Percentiles rank a stretch among this genome's conserved stretches.
These are phyloP conservation scores for Starmerella sirachaensis DNA, from an alignment of 805 yeast genomes.

Conservation along the genomic window DNA sequence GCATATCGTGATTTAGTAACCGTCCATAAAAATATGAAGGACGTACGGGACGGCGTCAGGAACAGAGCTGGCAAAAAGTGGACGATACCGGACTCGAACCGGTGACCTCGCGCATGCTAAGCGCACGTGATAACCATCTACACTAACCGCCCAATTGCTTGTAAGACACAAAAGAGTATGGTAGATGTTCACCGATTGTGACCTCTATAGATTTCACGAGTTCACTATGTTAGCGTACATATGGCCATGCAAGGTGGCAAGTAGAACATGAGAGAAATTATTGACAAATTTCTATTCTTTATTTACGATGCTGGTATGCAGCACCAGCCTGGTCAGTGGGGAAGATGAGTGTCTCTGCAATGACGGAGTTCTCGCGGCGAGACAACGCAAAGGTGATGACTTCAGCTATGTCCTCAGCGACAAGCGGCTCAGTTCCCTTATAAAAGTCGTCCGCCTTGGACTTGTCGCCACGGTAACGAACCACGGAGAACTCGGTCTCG, in stretches of 20 bases:
- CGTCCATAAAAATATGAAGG: no score
- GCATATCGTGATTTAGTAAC: no score
- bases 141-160: conserved; percentile 20
- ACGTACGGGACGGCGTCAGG: no score
- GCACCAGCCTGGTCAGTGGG: conserved; percentile 80
- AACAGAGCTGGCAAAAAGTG: no score
- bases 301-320: conserved; percentile 39
- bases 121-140: conserved; percentile 24
- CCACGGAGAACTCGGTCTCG: conserved; percentile 62
- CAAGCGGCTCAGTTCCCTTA: conserved; percentile 54
- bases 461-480: conserved; percentile 52
- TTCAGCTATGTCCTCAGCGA: conserved; percentile 66
- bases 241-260: no score
- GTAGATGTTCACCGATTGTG: no score
- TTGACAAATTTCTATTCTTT: background rate
- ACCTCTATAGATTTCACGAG: no score
- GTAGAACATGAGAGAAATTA: no score
- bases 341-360: conserved; percentile 73
- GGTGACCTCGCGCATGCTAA: conserved; percentile 25
- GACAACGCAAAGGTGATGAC: conserved; percentile 54
- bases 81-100: conserved; percentile 24
- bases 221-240: no score
- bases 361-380: conserved; percentile 57
- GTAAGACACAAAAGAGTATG: no score
- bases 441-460: conserved; percentile 53